Base-by-base conservation (phyloP, 2,329 filamentous ascomycete species). In the Diaporthe vexans region DNA sequence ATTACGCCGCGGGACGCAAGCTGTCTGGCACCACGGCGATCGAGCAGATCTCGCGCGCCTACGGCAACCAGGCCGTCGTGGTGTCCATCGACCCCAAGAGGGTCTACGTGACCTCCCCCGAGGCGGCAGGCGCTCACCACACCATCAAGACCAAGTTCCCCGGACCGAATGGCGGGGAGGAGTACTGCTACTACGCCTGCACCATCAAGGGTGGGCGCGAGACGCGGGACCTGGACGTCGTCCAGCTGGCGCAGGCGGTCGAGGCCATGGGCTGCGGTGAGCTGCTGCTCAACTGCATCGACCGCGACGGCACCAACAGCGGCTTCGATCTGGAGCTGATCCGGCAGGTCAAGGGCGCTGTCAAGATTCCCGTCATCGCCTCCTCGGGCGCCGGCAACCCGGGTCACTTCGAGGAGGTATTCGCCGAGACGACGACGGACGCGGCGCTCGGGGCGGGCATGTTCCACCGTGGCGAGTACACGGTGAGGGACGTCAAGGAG, bases 231-330 rank as follows among this genome's bases (percentile, higher is more conserved):
- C 88, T 98, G 78, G 96, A 98, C 82, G 97, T 98, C 21, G 91
- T 95, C 19, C 94, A 98, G 85, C 90, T 99, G 13, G 91, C 93
- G 13, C 91, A 90, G 78, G 97, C 97, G 17, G 96, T 98, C 48
- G 95, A 99, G 85, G 95, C 94, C 73, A 97, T 99, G 95, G 97
- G 97, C 71, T 91, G 94, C 1, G 97, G 97, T 73, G 97, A 99
- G 87, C 94, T 99, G 74, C 86, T 99, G 69, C 90, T 99, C 73
- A 99, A 99, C 85, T 98, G 95, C 86, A 99, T 99, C 80, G 97
- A 99, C 86, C 94, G 94, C 81, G 97, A 99, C 83, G 97, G 97
- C 71, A 97, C 94, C 73, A 98, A 97, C 85, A 94, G 91, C 78
- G 97, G 97, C 1, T 99, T 98, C 81, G 97, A 99, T 83, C 88